phyloP scores from a whole-genome alignment of 176 grass and related monocot species.

The Saccharum officinarum region DNA sequence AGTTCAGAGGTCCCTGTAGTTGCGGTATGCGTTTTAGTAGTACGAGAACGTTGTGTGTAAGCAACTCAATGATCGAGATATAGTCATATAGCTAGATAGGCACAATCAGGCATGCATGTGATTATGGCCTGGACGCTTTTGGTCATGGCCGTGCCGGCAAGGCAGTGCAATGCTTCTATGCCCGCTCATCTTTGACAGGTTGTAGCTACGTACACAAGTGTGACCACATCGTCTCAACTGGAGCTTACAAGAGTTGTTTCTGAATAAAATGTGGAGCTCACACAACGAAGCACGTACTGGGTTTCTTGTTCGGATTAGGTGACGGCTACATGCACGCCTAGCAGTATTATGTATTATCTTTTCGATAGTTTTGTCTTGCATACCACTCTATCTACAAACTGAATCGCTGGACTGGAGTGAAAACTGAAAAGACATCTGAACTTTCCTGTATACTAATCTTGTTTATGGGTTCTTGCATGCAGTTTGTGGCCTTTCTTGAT shows the following conservation, averaged over 20 bases:
- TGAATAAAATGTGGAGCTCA: not conserved
- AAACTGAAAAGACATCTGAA: not conserved
- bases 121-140: not conserved
- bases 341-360: not conserved
- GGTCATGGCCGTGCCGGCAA: conserved; percentile 7
- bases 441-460: not conserved
- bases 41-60: conserved; percentile 4
- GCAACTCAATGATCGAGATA: conserved; percentile 12
- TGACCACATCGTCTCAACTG: not conserved
- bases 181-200: conserved; percentile 19
- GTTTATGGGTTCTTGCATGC: not conserved
- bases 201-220: not conserved
- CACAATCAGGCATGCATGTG: not conserved
- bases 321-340: not conserved
- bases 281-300: not conserved
- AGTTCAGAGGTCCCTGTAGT: not conserved
- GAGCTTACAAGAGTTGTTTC: not conserved
- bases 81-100: not conserved
- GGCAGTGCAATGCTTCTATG: conserved; percentile 3
- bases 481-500: not conserved
- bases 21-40: not conserved
- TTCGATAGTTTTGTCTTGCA: not conserved
- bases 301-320: not conserved
- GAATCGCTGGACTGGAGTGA: not conserved
- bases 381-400: not conserved